A percentile compares a stretch with the other conserved stretches of the same genome.
Conservation (phyloP, 2,329 filamentous ascomycete genomes). For the Trichothecium roseum region DNA sequence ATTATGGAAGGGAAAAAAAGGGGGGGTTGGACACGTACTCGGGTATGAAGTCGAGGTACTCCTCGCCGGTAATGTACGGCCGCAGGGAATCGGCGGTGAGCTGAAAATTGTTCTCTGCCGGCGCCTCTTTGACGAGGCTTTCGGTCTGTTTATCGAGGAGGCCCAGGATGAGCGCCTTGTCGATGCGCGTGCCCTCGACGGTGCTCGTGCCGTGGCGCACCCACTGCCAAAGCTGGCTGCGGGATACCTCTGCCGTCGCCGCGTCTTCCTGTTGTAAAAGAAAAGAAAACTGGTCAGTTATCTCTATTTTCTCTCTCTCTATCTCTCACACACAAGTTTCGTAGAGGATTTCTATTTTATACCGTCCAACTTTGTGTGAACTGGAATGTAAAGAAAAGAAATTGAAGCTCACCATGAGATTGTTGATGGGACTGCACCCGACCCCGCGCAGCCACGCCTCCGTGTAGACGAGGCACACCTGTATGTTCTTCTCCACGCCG, state of each 20-base stretch:
- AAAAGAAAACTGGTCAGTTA: no score
- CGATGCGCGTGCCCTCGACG: conserved; percentile 70
- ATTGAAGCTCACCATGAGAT: conserved; percentile 49
- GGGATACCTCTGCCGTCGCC: conserved; percentile 78
- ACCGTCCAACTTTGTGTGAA: no score
- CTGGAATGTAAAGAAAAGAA: no score
- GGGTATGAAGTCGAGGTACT: conserved; percentile 5
- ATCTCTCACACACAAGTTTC: no score
- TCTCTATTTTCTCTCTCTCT: no score
- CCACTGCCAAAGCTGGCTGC: conserved; percentile 87
- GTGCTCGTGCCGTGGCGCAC: conserved; percentile 55
- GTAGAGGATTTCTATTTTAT: no score
- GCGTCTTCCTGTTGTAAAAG: conserved; percentile 68
- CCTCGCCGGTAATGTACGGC: conserved; percentile 4
- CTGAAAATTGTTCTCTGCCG: conserved; percentile 9
- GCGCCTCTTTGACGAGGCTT: conserved; percentile 4
- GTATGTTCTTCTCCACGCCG: conserved; percentile 83
- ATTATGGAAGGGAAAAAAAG: background rate
- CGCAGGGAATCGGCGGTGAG: conserved; percentile 1
- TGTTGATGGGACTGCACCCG: conserved; percentile 89
- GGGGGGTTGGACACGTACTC: conserved; percentile 1
- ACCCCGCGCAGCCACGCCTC: conserved; percentile 83
- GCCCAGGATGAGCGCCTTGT: conserved; percentile 71
- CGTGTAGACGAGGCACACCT: conserved; percentile 85
- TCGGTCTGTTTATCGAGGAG: conserved; percentile 52